phyloP scores from a whole-genome alignment of 2,329 filamentous ascomycete genomes.

The Leptographium lundbergii region DNA sequence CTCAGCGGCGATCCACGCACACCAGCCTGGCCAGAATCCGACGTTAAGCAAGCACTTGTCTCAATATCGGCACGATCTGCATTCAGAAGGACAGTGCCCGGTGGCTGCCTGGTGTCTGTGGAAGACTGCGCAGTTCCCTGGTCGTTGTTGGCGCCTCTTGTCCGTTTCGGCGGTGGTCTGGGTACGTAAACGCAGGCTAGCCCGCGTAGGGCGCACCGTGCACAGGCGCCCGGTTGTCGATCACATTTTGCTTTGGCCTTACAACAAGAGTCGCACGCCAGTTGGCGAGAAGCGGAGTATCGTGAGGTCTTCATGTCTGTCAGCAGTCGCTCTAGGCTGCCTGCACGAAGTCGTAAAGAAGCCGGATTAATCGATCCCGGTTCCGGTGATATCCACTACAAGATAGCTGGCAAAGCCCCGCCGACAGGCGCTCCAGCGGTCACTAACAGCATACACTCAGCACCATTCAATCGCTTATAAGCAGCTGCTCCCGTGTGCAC shows the following conservation, averaged over 20 bases:
- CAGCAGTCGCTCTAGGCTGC: background rate
- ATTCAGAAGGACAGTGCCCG: background rate
- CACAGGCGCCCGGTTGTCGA: constrained; percentile 19
- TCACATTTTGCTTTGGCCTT: constrained; percentile 28
- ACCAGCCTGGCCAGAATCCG: background rate
- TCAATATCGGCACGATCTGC: background rate
- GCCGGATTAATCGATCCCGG: too few relatives aligned
- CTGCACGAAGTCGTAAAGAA: too few relatives aligned
- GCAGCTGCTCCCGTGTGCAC: too few relatives aligned
- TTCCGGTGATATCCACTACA: too few relatives aligned
- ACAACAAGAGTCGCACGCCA: constrained; percentile 25
- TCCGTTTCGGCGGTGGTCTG: constrained; percentile 1
- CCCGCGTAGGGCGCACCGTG: constrained; percentile 17
- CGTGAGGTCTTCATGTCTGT: constrained; percentile 15
- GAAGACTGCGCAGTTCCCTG: too few relatives aligned
- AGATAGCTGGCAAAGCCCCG: too few relatives aligned
- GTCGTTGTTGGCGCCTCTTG: background rate
- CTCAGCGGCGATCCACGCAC: background rate
- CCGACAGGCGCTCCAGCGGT: too few relatives aligned
- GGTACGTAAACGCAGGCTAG: constrained; percentile 18
- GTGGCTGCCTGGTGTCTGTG: background rate
- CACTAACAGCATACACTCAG: too few relatives aligned
- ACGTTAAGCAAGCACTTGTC: background rate
- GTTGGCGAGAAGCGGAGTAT: constrained; percentile 26
- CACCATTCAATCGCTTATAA: too few relatives aligned